phyloP scores from a whole-genome alignment of 257 asterid species.

The Cinchona pubescens region DNA sequence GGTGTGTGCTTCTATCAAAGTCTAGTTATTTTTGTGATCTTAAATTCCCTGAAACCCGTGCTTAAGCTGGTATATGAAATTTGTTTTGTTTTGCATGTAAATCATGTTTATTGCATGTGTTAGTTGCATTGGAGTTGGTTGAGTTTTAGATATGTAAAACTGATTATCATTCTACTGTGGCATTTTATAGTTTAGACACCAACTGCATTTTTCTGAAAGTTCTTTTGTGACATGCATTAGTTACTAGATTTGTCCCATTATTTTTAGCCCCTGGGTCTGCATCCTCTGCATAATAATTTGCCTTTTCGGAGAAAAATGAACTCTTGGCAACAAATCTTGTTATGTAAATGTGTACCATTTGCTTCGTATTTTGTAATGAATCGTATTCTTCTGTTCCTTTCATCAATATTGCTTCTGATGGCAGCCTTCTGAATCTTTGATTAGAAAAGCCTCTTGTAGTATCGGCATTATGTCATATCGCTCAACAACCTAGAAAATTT shows the following conservation, averaged over 20 bases:
- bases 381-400: not conserved
- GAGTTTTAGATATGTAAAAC: not conserved
- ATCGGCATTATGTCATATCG: not conserved
- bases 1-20: not conserved
- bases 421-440: not conserved
- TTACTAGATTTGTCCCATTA: not conserved
- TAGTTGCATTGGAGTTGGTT: not conserved
- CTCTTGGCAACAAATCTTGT: not conserved
- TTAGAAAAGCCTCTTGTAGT: not conserved
- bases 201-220: not conserved
- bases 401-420: too few relatives aligned
- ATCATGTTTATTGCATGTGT: not conserved
- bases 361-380: not conserved
- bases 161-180: not conserved
- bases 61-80: not conserved
- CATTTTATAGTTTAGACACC: not conserved
- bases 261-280: not conserved
- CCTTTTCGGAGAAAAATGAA: not conserved
- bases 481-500: not conserved
- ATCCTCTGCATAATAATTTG: too few relatives aligned
- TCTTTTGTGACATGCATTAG: not conserved
- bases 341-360: not conserved
- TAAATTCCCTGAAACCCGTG: not conserved
- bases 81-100: not conserved
- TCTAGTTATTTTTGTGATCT: not conserved